Evolutionary conservation across 129 eudicot species (phyloP).

Genomic region (Artemisia annua): DNA sequence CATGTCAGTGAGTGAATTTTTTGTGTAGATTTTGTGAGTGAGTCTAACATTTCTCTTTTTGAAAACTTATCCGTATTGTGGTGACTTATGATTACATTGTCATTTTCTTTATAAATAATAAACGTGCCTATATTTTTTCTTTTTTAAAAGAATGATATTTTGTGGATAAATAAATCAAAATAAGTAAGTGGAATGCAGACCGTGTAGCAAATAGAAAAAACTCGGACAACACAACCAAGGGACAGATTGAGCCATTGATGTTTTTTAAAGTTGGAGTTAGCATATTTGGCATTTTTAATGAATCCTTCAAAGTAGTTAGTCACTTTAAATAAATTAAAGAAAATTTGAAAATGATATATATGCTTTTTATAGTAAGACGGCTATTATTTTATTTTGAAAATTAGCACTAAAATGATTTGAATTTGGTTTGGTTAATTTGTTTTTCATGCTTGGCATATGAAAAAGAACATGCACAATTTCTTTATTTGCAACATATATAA

Average conservation of each 20-base stretch:
- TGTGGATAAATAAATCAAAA: not conserved
- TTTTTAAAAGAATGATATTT: not conserved
- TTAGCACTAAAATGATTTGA: not conserved
- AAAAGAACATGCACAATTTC: not conserved
- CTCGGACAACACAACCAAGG: not conserved
- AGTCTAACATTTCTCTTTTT: too few species aligned
- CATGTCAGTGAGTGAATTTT: too few species aligned
- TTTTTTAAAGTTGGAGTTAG: not conserved
- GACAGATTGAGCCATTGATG: conserved; percentile 3
- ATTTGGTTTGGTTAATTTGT: not conserved
- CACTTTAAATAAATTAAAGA: not conserved
- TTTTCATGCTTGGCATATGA: not conserved
- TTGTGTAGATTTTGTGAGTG: too few species aligned
- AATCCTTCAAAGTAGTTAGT: conserved; percentile 4
- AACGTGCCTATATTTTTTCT: too few species aligned
- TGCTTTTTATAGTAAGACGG: not conserved
- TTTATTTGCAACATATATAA: too few species aligned
- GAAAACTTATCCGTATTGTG: too few species aligned
- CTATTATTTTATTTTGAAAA: not conserved
- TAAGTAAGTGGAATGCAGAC: conserved; percentile 11
- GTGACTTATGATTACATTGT: too few species aligned
- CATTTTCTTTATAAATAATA: too few species aligned
- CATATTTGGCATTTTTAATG: conserved; percentile 9
- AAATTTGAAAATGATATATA: not conserved
- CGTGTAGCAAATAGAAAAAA: not conserved